Evolutionary conservation across 2,329 filamentous ascomycete genomes (phyloP), one percentile per base, ranked within the genome.

Genomic region (Diaporthe humulicola): DNA sequence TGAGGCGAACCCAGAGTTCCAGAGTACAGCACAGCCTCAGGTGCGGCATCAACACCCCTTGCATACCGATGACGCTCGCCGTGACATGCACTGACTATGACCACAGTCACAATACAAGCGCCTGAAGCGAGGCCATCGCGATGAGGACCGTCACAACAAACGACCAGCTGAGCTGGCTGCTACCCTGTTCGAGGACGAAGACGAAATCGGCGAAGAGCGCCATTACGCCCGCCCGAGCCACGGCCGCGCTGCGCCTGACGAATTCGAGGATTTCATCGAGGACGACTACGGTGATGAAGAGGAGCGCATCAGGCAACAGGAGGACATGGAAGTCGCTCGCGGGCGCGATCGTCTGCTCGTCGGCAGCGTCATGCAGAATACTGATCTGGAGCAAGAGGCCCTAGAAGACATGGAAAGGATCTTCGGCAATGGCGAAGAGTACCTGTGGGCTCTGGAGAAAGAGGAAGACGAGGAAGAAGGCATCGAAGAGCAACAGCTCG

Each of bases 201-300:
- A 98, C 72, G 92, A 94, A 25, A 91, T 89, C 74, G 88, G 77
- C 72, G 89, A 91, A 8, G 88, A 90, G 52, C 85, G 88, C 74
- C 82, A 83, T 3, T 90, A 90, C 74, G 85, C 84, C 45, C 85
- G 90, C 77, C 84, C 87, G 7, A 87, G 83, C 77, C 90, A 90
- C 76, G 60, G 66, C 73, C 89, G 93, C 74, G 88, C 88, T 48
- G 87, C 90, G 76, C 90, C 90, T 61, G 94, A 97, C 83, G 95
- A 98, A 80, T 95, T 98, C 83, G 95, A 95, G 76, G 96, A 96
- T 82, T 99, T 99, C 84, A 99, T 99, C 81, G 96, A 98, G 82
- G 95, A 98, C 79, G 97, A 98, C 80, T 96, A 95, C 76, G 94
- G 95, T 67, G 95, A 98, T 78, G 95, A 97, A 77, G 93, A 94